phyloP scores from a whole-genome alignment of 306 rosid species.

The Medicago ruthenica region DNA sequence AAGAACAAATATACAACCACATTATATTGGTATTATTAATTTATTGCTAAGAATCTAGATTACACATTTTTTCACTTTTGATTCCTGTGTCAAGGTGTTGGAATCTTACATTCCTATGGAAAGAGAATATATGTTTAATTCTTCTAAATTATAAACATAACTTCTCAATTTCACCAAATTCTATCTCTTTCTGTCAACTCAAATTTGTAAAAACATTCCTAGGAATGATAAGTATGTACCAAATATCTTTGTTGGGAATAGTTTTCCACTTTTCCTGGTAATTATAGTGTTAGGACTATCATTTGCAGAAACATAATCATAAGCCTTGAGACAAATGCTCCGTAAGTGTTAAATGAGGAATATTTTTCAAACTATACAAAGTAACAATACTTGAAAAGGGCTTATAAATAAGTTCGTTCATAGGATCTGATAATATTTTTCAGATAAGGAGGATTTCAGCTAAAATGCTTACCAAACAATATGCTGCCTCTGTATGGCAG shows the following conservation, averaged over 20 bases:
- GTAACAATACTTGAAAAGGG: no score
- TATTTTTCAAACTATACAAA: no score
- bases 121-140: neutral
- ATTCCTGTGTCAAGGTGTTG: neutral
- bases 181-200: neutral
- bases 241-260: no score
- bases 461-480: conserved; percentile 64
- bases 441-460: conserved; percentile 29
- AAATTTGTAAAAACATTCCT: no score
- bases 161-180: neutral
- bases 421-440: conserved; percentile 28
- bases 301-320: no score
- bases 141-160: neutral
- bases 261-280: no score
- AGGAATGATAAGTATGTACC: no score
- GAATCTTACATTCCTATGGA: no score
- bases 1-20: neutral
- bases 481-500: conserved; percentile 77
- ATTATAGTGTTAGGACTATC: no score
- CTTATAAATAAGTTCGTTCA: neutral
- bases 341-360: no score
- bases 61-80: neutral
- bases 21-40: neutral
- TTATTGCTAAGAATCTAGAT: neutral
- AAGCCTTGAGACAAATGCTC: no score